These are phyloP conservation scores for Penicillium canariense DNA, from an alignment of 495 filamentous ascomycete species.

Conservation along the genomic window DNA sequence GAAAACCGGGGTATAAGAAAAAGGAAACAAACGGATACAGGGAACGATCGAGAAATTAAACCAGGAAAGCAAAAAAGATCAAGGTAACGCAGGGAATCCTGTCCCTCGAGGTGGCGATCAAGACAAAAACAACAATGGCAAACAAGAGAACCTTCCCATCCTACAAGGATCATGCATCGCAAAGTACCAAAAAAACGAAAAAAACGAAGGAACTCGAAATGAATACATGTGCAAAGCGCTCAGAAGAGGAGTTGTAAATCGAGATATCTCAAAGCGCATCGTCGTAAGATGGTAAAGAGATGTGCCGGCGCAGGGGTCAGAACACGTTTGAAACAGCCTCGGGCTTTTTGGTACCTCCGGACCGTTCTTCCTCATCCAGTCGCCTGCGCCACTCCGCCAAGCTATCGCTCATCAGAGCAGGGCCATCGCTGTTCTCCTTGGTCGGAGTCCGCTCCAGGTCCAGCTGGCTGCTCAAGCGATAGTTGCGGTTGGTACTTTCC, in stretches of 20 bases:
- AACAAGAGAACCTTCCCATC: constrained; percentile 16
- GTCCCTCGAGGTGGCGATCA: constrained; percentile 12
- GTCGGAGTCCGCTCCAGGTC: constrained; percentile 73
- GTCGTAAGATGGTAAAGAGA: constrained; percentile 16
- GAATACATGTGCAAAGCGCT: constrained; percentile 25
- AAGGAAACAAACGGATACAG: constrained; percentile 20
- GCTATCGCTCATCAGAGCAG: constrained; percentile 58
- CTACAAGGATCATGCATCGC: constrained; percentile 23
- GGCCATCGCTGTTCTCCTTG: constrained; percentile 48
- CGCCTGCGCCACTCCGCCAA: constrained; percentile 73
- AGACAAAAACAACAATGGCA: constrained; percentile 10
- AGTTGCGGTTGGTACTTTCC: constrained; percentile 94
- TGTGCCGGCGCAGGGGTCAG: constrained; percentile 17
- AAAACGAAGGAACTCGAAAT: constrained; percentile 7
- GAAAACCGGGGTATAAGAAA: constrained; percentile 37
- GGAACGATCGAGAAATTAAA: constrained; percentile 14
- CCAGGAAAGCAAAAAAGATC: constrained; percentile 1
- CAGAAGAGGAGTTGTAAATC: constrained; percentile 18
- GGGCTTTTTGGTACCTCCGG: constrained; percentile 21
- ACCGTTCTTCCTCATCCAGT: constrained; percentile 62
- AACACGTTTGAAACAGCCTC: constrained; percentile 35
- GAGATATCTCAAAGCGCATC: constrained; percentile 28
- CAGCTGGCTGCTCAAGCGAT: constrained; percentile 79
- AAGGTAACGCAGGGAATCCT: constrained; percentile 25
- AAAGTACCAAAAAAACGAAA: constrained; percentile 12